A percentile compares a stretch with the other conserved stretches of the same genome.
Conservation (phyloP, 176 grass and related monocot species). For the Tuctoria greenei region DNA sequence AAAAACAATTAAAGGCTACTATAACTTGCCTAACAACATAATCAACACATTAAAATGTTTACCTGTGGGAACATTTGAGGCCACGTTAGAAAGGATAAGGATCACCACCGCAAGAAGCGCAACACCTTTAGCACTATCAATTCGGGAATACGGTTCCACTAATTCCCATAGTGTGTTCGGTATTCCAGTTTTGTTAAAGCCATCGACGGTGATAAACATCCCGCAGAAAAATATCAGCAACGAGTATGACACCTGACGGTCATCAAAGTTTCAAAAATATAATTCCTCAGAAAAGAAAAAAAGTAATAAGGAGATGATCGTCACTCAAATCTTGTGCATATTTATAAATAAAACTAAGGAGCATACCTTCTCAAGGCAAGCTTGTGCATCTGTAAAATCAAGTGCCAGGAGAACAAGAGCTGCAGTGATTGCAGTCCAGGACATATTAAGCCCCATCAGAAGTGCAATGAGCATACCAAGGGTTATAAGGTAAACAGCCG, state of each 20-base stretch:
- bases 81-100: conserved; percentile 86
- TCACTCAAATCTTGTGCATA: conserved; percentile 44
- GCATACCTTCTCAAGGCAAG: conserved; percentile 85
- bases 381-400: conserved; percentile 79
- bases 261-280: background rate
- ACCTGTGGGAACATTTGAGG: conserved; percentile 97
- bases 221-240: conserved; percentile 92
- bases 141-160: conserved; percentile 77
- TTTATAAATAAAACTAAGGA: conserved; percentile 42
- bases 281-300: background rate
- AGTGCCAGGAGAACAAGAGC: conserved; percentile 79
- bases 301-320: background rate
- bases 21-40: background rate
- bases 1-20: background rate
- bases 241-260: conserved; percentile 80
- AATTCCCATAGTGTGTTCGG: conserved; percentile 86
- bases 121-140: conserved; percentile 62
- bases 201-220: conserved; percentile 97
- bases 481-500: conserved; percentile 78
- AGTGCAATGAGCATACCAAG: conserved; percentile 81
- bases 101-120: conserved; percentile 68
- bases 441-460: conserved; percentile 85
- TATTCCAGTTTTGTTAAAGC: conserved; percentile 92
- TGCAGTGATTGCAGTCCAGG: conserved; percentile 85
- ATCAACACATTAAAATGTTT: no score